phyloP scores from a whole-genome alignment of 2,329 filamentous ascomycete genomes.

The Calonectria leucothoes region DNA sequence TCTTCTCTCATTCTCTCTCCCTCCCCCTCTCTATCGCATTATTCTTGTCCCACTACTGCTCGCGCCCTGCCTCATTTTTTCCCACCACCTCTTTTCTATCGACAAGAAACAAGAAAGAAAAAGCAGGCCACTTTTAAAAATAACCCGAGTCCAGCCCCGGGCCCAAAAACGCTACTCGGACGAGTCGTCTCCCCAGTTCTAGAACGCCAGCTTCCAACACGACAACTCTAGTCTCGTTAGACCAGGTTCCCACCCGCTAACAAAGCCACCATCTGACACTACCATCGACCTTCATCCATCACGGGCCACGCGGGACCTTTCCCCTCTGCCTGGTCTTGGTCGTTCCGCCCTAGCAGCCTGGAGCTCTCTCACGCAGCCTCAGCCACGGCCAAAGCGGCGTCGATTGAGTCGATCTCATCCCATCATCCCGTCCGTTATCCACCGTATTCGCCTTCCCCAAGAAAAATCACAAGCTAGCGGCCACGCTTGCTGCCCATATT shows the following conservation, averaged over 20 bases:
- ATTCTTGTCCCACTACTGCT: background rate
- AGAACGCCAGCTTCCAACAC: slow-evolving; percentile 13
- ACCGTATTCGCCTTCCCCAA: slow-evolving; percentile 32
- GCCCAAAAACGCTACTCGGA: slow-evolving; percentile 3
- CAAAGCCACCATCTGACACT: slow-evolving; percentile 21
- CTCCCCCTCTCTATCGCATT: background rate
- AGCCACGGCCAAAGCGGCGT: slow-evolving; percentile 3
- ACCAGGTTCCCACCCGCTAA: slow-evolving; percentile 9
- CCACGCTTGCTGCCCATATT: slow-evolving; percentile 41
- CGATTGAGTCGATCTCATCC: slow-evolving; percentile 2
- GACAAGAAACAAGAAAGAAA: background rate
- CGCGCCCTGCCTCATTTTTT: background rate
- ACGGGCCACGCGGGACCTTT: background rate
- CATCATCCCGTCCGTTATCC: background rate
- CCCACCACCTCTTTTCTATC: background rate
- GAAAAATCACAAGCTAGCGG: slow-evolving; percentile 35
- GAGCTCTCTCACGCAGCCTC: background rate
- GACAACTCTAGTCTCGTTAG: background rate
- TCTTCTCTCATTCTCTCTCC: background rate
- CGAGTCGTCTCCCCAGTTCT: slow-evolving; percentile 13
- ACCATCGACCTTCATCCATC: slow-evolving; percentile 2
- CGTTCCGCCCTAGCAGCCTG: background rate
- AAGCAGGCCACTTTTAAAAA: slow-evolving; percentile 14
- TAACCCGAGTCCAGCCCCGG: slow-evolving; percentile 11
- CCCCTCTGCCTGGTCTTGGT: background rate